Conservation (phyloP, 2,329 filamentous ascomycete species). For the Xylaria sp. region DNA sequence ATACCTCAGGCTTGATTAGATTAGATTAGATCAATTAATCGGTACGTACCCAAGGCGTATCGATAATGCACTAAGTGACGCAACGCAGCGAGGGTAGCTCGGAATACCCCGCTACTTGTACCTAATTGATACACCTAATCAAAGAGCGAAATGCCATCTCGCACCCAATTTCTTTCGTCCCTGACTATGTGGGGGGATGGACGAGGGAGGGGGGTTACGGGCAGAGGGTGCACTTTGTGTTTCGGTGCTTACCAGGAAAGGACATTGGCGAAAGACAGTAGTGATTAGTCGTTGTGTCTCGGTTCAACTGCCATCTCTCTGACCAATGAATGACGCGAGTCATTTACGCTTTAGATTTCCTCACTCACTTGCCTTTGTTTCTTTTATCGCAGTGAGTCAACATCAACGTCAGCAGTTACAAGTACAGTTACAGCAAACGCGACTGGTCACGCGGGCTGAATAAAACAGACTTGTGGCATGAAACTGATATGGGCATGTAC, state of each 20-base stretch:
- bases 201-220: conserved; percentile 18
- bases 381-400: not conserved
- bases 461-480: not conserved
- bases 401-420: not conserved
- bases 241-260: not conserved
- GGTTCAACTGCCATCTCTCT: conserved; percentile 8
- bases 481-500: not conserved
- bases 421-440: not conserved
- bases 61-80: conserved; percentile 14
- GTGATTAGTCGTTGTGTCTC: not conserved
- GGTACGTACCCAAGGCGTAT: conserved; percentile 15
- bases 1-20: too few species aligned
- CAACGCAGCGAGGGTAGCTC: not conserved
- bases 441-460: not conserved
- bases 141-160: conserved; percentile 1
- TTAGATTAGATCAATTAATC: not conserved
- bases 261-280: too few species aligned
- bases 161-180: conserved; percentile 15
- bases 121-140: not conserved
- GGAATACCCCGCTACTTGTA: conserved; percentile 23
- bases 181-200: conserved; percentile 24
- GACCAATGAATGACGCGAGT: conserved; percentile 42
- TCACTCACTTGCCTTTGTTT: not conserved
- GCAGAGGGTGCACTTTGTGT: conserved; percentile 1
- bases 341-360: conserved; percentile 34